These are phyloP conservation scores for Globisporangium splendens DNA, from an alignment of 352 stramenopile genomes.

Conservation along the genomic window DNA sequence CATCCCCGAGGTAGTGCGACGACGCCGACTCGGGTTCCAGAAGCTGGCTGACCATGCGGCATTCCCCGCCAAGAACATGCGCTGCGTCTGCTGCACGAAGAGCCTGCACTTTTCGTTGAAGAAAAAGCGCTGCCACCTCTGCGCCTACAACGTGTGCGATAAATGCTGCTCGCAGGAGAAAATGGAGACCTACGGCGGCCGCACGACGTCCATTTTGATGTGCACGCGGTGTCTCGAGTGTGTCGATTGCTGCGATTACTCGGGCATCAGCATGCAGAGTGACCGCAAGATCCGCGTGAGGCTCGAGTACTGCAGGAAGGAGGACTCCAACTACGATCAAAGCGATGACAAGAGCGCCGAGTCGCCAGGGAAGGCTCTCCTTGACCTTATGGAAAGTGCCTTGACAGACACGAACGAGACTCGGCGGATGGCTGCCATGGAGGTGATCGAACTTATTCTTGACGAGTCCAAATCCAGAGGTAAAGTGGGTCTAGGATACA, in stretches of 20 bases:
- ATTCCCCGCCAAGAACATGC: conserved; percentile 24
- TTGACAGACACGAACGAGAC: conserved; percentile 18
- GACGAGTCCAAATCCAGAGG: conserved; percentile 2
- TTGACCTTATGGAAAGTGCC: conserved; percentile 17
- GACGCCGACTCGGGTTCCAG: conserved; percentile 31
- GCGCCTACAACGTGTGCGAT: conserved; percentile 43
- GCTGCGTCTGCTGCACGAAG: conserved; percentile 38
- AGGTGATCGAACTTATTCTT: conserved; percentile 32
- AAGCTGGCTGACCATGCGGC: conserved; percentile 20
- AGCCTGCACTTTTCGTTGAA: conserved; percentile 24
- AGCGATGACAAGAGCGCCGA: not conserved
- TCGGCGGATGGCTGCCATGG: conserved; percentile 27
- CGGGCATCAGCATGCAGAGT: conserved; percentile 14
- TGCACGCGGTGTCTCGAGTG: conserved; percentile 46
- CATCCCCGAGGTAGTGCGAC: conserved; percentile 29
- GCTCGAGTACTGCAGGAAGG: not conserved
- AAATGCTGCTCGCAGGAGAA: conserved; percentile 34
- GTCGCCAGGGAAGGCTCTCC: not conserved
- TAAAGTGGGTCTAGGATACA: not conserved
- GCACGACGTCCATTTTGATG: conserved; percentile 24
- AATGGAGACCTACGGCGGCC: conserved; percentile 37
- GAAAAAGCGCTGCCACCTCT: conserved; percentile 39
- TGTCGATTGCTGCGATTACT: conserved; percentile 41
- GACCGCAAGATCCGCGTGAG: conserved; percentile 10
- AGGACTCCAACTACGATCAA: not conserved